Percentiles rank a stretch among this genome's conserved stretches.
These are phyloP conservation scores for Canavalia ensiformis DNA, from an alignment of 306 rosid species.

Conservation along the genomic window DNA sequence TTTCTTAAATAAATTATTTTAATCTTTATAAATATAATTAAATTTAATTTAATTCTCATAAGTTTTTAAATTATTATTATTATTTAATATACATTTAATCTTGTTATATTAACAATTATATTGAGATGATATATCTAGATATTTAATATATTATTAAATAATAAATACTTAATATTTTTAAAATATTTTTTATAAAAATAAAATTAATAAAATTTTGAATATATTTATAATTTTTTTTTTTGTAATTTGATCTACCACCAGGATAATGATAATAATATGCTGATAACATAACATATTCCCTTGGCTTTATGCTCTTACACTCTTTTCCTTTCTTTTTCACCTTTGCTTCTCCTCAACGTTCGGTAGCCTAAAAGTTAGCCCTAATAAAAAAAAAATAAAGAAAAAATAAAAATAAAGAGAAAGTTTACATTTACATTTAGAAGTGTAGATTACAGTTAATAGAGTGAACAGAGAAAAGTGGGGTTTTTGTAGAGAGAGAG, in stretches of 20 bases:
- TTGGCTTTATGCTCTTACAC: conserved; percentile 45
- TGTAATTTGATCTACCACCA: neutral
- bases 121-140: too few species aligned
- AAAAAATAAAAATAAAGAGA: too few species aligned
- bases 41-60: too few species aligned
- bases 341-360: conserved; percentile 90
- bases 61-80: too few species aligned
- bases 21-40: too few species aligned
- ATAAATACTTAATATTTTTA: too few species aligned
- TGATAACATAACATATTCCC: conserved; percentile 19
- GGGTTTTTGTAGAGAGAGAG: conserved; percentile 44
- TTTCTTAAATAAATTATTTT: too few species aligned
- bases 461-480: conserved; percentile 34
- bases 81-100: too few species aligned
- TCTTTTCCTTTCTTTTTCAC: conserved; percentile 51
- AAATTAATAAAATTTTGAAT: too few species aligned
- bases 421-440: neutral
- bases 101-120: too few species aligned
- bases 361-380: conserved; percentile 66
- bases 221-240: neutral
- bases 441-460: conserved; percentile 22
- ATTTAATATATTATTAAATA: too few species aligned
- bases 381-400: neutral
- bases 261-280: conserved; percentile 38
- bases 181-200: too few species aligned